A percentile compares a stretch with the other conserved stretches of the same genome.
Evolutionary conservation across 176 grass and related monocot genomes (phyloP).

Genomic region (Musa beccarii): DNA sequence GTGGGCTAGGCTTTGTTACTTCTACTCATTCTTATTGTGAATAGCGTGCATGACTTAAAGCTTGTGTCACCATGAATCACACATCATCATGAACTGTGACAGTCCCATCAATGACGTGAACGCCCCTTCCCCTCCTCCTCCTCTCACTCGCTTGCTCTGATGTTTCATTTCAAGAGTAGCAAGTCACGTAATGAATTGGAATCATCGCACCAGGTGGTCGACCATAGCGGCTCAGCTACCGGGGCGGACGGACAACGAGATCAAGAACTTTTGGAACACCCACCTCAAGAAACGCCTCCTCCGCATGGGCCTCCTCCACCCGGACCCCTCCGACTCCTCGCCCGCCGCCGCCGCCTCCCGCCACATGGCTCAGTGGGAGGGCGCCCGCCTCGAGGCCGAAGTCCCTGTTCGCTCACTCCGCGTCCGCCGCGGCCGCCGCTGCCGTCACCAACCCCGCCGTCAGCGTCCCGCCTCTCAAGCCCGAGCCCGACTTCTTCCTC

Average conservation of each 20-base stretch:
- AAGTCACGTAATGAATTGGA: background rate
- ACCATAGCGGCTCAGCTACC: conserved; percentile 20
- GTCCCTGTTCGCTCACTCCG: background rate
- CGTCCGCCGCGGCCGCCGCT: background rate
- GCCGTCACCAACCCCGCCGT: background rate
- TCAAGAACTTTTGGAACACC: conserved; percentile 32
- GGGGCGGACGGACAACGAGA: conserved; percentile 26
- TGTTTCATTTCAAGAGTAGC: background rate
- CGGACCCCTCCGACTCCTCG: background rate
- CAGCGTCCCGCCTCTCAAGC: background rate
- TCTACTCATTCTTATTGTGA: background rate
- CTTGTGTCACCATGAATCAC: too few relatives aligned
- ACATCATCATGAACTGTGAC: too few relatives aligned
- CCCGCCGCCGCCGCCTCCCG: background rate
- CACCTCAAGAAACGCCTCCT: conserved; percentile 27
- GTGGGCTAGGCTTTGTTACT: background rate
- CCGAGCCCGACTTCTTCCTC: conserved; percentile 21
- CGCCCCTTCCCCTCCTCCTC: background rate
- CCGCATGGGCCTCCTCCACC: conserved; percentile 22
- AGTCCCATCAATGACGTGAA: background rate
- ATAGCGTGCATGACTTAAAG: too few relatives aligned
- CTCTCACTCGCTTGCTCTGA: background rate
- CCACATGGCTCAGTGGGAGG: conserved; percentile 29
- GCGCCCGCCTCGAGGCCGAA: conserved; percentile 28
- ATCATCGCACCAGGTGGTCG: conserved; percentile 8